A percentile compares a stretch with the other conserved stretches of the same genome.
These are phyloP conservation scores for Colletotrichum somersetense DNA, from an alignment of 2,329 filamentous ascomycete genomes.

Conservation along the genomic window DNA sequence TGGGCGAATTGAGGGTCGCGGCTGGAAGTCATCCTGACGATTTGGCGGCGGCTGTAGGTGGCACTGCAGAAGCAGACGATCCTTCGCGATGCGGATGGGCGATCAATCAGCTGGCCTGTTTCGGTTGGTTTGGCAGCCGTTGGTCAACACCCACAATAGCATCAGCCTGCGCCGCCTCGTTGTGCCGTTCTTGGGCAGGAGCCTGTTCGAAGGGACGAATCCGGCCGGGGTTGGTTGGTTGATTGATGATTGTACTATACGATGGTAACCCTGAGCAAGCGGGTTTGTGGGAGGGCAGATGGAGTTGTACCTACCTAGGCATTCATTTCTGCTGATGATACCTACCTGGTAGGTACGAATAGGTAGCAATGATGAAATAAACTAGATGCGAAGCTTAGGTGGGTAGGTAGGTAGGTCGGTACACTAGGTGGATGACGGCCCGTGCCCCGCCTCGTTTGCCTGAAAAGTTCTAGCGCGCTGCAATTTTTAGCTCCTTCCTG, in stretches of 20 bases:
- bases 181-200: constrained; percentile 5
- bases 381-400: constrained; percentile 25
- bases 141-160: constrained; percentile 1
- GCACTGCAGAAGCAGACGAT: constrained; percentile 33
- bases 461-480: neutral
- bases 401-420: neutral
- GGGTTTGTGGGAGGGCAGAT: neutral
- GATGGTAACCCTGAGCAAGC: neutral
- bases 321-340: neutral
- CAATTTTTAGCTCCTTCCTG: constrained; percentile 18
- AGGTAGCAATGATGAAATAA: neutral
- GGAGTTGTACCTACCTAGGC: neutral
- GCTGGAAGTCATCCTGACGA: constrained; percentile 14
- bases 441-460: constrained; percentile 27
- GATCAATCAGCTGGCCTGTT: constrained; percentile 8
- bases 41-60: constrained; percentile 1
- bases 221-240: constrained; percentile 15
- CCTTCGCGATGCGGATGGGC: constrained; percentile 15
- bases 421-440: constrained; percentile 23
- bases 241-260: neutral
- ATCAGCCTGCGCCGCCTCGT: neutral
- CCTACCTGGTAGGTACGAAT: neutral
- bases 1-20: neutral
- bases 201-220: constrained; percentile 7
- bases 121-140: constrained; percentile 14